phyloP scores from a whole-genome alignment of 345 rosid species.

The Moricandia moricandioides region DNA sequence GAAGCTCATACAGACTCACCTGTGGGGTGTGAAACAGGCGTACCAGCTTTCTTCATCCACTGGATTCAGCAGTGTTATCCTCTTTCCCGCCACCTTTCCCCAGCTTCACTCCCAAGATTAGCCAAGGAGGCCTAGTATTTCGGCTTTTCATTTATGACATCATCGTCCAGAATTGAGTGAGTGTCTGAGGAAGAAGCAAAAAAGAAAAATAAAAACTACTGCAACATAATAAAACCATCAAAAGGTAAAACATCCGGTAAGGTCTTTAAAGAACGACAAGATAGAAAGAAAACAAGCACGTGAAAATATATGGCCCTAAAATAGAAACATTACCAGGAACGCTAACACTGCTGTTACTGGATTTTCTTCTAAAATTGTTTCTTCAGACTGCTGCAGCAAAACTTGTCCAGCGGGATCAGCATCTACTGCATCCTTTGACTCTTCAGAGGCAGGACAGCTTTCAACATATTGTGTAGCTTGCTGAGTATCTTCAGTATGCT shows the following conservation, averaged over 20 bases:
- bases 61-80: constrained; percentile 11
- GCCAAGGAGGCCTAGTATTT: constrained; percentile 18
- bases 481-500: constrained; percentile 27
- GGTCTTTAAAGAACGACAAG: not conserved
- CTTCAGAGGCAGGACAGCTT: constrained; percentile 29
- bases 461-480: constrained; percentile 32
- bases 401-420: constrained; percentile 32
- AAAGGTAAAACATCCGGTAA: constrained; percentile 5
- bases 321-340: constrained; percentile 46
- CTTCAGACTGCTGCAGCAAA: constrained; percentile 32
- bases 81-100: constrained; percentile 19
- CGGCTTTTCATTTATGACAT: constrained; percentile 3
- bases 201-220: not conserved
- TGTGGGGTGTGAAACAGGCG: constrained; percentile 11
- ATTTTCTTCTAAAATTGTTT: constrained; percentile 33
- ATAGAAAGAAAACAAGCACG: constrained; percentile 17
- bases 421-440: constrained; percentile 33
- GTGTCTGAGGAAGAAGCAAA: constrained; percentile 22
- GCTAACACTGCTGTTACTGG: constrained; percentile 28
- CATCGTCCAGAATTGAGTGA: constrained; percentile 3
- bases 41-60: constrained; percentile 8
- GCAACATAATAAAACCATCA: constrained; percentile 3
- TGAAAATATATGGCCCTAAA: constrained; percentile 9
- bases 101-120: constrained; percentile 24
- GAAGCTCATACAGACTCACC: constrained; percentile 28